Percentiles rank a stretch among this genome's conserved stretches.
Evolutionary conservation across 768 basidiomycete genomes (phyloP).

Genomic region (Boletus huronensis): DNA sequence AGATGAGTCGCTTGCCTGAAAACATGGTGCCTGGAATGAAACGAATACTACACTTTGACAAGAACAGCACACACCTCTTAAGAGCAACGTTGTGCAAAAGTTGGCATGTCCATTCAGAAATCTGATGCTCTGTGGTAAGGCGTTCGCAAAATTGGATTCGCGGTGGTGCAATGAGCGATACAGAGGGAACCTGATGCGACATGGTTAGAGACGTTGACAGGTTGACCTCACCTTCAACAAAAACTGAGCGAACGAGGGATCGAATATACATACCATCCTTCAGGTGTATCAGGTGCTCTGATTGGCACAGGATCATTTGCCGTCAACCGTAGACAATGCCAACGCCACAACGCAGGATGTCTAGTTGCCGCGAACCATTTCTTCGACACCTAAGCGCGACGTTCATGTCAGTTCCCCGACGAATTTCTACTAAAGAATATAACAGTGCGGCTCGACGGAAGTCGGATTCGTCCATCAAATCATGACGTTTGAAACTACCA

Average conservation of each 20-base stretch:
- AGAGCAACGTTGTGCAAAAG: slow-evolving; percentile 78
- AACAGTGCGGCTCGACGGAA: background rate
- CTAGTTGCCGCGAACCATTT: slow-evolving; percentile 40
- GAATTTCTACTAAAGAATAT: background rate
- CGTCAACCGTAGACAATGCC: slow-evolving; percentile 72
- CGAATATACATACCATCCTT: slow-evolving; percentile 60
- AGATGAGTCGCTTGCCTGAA: slow-evolving; percentile 73
- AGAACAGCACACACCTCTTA: slow-evolving; percentile 43
- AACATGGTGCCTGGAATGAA: background rate
- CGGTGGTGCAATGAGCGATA: slow-evolving; percentile 82
- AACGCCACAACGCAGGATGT: slow-evolving; percentile 72
- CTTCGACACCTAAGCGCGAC: slow-evolving; percentile 36
- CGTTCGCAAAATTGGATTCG: slow-evolving; percentile 78
- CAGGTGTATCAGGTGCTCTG: slow-evolving; percentile 55
- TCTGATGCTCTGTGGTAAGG: slow-evolving; percentile 68
- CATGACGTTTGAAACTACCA: background rate
- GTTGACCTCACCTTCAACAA: background rate
- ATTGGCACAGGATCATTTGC: slow-evolving; percentile 67
- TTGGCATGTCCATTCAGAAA: slow-evolving; percentile 84
- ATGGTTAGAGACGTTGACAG: background rate
- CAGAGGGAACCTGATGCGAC: slow-evolving; percentile 49
- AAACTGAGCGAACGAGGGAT: background rate
- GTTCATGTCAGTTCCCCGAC: background rate
- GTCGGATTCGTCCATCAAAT: background rate
- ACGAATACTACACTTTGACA: background rate